Percentiles rank a stretch among this genome's conserved stretches.
These are phyloP conservation scores for Corymbia maculata DNA, from an alignment of 345 rosid species.

Conservation along the genomic window DNA sequence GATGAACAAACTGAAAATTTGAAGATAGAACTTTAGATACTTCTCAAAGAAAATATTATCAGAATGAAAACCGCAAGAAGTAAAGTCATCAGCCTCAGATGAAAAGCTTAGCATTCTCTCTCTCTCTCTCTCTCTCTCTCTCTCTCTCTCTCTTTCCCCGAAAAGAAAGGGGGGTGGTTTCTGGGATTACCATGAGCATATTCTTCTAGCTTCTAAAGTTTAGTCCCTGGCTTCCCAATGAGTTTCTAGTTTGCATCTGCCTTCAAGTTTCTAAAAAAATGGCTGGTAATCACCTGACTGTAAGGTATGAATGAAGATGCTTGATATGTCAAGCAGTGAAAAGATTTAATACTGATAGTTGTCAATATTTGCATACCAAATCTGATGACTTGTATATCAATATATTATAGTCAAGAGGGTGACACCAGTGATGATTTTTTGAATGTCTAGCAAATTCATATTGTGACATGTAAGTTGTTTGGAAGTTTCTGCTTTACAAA, in stretches of 20 bases:
- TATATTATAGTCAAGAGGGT: neutral
- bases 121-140: neutral
- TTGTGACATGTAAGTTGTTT: neutral
- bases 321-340: neutral
- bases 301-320: neutral
- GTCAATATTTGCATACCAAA: neutral
- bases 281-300: neutral
- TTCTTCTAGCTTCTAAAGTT: neutral
- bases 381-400: neutral
- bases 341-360: neutral
- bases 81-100: neutral
- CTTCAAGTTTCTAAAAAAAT: neutral
- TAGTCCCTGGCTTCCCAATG: neutral
- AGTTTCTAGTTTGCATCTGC: neutral
- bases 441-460: neutral
- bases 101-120: neutral
- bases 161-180: neutral
- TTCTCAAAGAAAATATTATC: neutral
- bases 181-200: neutral
- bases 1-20: neutral
- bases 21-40: neutral
- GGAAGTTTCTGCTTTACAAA: neutral
- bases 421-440: neutral
- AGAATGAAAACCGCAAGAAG: neutral
- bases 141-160: neutral